A percentile compares a stretch with the other conserved stretches of the same genome.
Evolutionary conservation across 257 asterid species (phyloP).

Genomic region (Lantana camara): DNA sequence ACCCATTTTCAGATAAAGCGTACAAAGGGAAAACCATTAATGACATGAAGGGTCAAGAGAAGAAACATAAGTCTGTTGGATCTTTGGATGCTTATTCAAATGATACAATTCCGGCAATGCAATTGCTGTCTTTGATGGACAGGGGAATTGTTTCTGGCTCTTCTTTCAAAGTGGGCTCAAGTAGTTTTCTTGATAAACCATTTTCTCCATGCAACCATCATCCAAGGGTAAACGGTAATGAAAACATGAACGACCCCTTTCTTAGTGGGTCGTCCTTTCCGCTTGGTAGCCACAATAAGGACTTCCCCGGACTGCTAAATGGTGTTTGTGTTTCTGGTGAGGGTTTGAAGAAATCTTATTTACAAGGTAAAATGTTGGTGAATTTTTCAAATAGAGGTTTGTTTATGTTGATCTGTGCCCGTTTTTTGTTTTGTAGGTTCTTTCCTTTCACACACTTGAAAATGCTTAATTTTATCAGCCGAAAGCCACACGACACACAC

Average conservation of each 20-base stretch:
- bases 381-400: too few species aligned
- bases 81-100: constrained; percentile 56
- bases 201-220: constrained; percentile 50
- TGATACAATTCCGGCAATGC: constrained; percentile 81
- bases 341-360: constrained; percentile 35
- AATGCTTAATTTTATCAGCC: too few species aligned
- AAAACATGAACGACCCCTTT: constrained; percentile 37
- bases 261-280: constrained; percentile 37
- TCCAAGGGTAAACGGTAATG: constrained; percentile 41
- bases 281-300: constrained; percentile 34
- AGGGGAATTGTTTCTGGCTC: constrained; percentile 39
- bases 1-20: constrained; percentile 30
- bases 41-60: constrained; percentile 34
- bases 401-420: not conserved
- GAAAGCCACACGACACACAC: too few species aligned
- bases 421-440: not conserved
- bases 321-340: constrained; percentile 39
- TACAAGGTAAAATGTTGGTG: constrained; percentile 40
- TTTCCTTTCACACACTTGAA: not conserved
- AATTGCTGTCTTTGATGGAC: constrained; percentile 75
- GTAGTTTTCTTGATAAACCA: constrained; percentile 46
- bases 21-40: constrained; percentile 36
- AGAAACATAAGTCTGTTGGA: constrained; percentile 32
- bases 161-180: constrained; percentile 41
- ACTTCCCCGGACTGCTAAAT: constrained; percentile 26